Evolutionary conservation across 768 basidiomycete genomes (phyloP).

Genomic region (Trametes coccinea): DNA sequence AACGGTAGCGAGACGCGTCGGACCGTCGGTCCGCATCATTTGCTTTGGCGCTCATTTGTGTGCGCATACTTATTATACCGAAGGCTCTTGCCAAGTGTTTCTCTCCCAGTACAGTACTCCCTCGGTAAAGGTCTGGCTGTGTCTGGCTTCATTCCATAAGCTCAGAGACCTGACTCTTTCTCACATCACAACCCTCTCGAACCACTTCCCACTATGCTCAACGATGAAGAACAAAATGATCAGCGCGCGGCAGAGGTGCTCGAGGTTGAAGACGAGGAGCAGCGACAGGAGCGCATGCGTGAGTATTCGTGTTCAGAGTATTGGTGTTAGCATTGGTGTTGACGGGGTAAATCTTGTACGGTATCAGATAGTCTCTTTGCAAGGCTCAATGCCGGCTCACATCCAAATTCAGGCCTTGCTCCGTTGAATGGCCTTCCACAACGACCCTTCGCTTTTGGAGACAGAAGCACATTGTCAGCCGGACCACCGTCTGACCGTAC

Average conservation of each 20-base stretch:
- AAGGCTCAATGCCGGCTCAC: background rate
- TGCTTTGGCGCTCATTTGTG: too few species aligned
- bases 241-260: conserved; percentile 12
- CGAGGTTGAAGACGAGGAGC: conserved; percentile 26
- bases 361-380: conserved; percentile 5
- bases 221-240: background rate
- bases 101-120: too few species aligned
- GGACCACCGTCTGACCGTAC: conserved; percentile 51
- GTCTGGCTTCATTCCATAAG: too few species aligned
- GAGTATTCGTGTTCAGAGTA: background rate
- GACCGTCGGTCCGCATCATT: too few species aligned
- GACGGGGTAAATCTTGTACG: background rate
- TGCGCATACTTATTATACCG: too few species aligned
- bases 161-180: too few species aligned
- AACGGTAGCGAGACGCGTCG: too few species aligned
- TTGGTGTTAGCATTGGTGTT: too few species aligned
- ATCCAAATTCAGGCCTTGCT: background rate
- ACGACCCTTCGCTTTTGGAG: conserved; percentile 37
- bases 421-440: background rate
- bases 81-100: too few species aligned
- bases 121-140: too few species aligned
- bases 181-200: too few species aligned
- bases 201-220: too few species aligned
- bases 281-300: conserved; percentile 27
- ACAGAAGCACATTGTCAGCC: conserved; percentile 34